Base-by-base conservation (phyloP, 495 filamentous ascomycete species). In the Tuber calosporum region DNA sequence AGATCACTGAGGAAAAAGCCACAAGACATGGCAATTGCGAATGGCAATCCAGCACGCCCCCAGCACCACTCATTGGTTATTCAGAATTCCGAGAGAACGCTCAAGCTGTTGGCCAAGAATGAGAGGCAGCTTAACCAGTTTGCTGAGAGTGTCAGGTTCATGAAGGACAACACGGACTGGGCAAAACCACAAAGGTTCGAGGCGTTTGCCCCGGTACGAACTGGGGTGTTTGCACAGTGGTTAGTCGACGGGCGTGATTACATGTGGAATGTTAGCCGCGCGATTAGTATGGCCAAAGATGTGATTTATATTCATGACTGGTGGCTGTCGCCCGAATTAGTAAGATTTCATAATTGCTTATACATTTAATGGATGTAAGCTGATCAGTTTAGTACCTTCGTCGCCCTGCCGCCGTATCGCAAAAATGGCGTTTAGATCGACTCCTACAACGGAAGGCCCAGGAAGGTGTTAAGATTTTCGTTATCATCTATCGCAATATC, bases 271-370 rank as follows among this genome's bases (percentile, higher is more conserved):
- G 94, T 98, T 9, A 97, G 93, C 8, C 88, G 95, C 69, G 95
- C 95, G 2, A 97, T 99, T 82, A 97, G 91, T 82, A 97, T 97
- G 89, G 95, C 95, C 17, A 92, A 92, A 80, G 96, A 99, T 85
- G 95, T 99, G 48, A 93, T 99, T 74, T 98, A 98, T 83, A 99
- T 99, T 69, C 95, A 99, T 82, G 95, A 97, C 82, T 99, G 95
- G 95, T 99, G 95, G 95, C 81, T 99, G 71, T 97, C 92, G 77
- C 95, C 95, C 7, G 95, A 99, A 82, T 83, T 99, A 38, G 80
- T 82, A 66, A 26, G 80, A 77, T 67, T 40, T n/a, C 26, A 19
- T 45, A 19, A 26, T 5, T 39, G 20, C 17, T 69, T 41, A 17
- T 68, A 17, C 26, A 36, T 41, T 43, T 74, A 68, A 53, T 41